Base-by-base conservation (phyloP, 495 filamentous ascomycete species). In the Copromyces sp. region DNA sequence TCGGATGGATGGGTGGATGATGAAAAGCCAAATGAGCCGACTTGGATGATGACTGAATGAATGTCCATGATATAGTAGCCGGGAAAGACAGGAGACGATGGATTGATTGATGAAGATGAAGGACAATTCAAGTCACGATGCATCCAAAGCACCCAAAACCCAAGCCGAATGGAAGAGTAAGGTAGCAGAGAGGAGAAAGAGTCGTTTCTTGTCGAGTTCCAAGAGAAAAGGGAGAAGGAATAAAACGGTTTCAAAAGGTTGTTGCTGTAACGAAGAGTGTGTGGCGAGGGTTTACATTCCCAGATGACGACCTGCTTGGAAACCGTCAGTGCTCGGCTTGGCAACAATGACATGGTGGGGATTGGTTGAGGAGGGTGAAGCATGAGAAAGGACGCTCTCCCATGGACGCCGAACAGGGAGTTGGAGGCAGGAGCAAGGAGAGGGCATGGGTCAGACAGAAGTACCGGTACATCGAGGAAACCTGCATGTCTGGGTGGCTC, bases 381-480 rank as follows among this genome's bases (percentile, higher is more conserved):
- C 40, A 69, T 38, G 32, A 20, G 24, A 32, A 29, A 72, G 70
- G 69, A 24, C 24, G 40, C 61, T 68, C 47, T 24, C 24, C 24
- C 24, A 24, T 59, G 38, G 68, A n/a, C 45, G 53, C 53, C 29
- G 53, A 32, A 35, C 53, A 61, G 53, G 47, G 53, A 61, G 53
- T 16, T 35, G 6, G 9, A 16, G 12, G 53, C 53, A 35, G 53
- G 53, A 61, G 53, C 53, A 35, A 61, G 53, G 53, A 61, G 53
- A 35, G 14, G 53, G 9, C 53, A 61, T 70, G 29, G 69, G 69
- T 37, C 32, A 39, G 70, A 61, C 39, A 70, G 16, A 77, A 75
- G 79, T 81, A 81, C 79, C 73, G 71, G 77, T 81, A 81, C 79
- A 38, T 80, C 11, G 69, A 29, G 39, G 40, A 41, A 45, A 37